These are phyloP conservation scores for Senecio squalidus DNA, from an alignment of 140 eudicot species.

Conservation along the genomic window DNA sequence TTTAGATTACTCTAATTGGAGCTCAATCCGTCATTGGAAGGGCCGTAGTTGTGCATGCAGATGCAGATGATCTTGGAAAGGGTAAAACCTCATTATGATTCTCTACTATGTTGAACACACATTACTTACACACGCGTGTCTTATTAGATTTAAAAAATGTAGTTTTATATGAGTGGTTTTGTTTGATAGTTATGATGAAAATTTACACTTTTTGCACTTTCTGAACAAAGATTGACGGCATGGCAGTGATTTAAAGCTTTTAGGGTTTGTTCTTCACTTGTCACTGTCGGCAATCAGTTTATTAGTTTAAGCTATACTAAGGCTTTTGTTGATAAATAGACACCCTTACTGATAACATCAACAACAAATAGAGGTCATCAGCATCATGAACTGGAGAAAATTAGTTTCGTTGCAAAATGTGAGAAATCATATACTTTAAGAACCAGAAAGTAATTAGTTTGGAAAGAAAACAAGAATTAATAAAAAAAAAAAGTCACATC, in stretches of 20 bases:
- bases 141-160: background rate
- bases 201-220: background rate
- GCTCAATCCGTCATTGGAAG: slow-evolving; percentile 82
- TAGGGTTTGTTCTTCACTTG: background rate
- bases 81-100: slow-evolving; percentile 36
- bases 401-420: too few relatives aligned
- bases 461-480: too few relatives aligned
- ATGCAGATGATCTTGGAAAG: slow-evolving; percentile 97
- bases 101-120: background rate
- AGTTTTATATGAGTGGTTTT: background rate
- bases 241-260: background rate
- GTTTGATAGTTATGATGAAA: background rate
- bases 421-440: too few relatives aligned
- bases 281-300: background rate
- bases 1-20: slow-evolving; percentile 87
- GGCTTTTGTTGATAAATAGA: background rate
- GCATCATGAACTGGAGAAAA: too few relatives aligned
- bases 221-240: background rate
- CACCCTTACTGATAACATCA: too few relatives aligned
- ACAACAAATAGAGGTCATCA: too few relatives aligned
- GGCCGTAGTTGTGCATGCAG: slow-evolving; percentile 98
- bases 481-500: too few relatives aligned
- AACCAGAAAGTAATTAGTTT: too few relatives aligned
- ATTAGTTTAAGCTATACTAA: background rate
- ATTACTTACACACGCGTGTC: too few relatives aligned